Conservation (phyloP, 1,284 basidiomycete genomes). For the Ceratobasidium sp. region DNA sequence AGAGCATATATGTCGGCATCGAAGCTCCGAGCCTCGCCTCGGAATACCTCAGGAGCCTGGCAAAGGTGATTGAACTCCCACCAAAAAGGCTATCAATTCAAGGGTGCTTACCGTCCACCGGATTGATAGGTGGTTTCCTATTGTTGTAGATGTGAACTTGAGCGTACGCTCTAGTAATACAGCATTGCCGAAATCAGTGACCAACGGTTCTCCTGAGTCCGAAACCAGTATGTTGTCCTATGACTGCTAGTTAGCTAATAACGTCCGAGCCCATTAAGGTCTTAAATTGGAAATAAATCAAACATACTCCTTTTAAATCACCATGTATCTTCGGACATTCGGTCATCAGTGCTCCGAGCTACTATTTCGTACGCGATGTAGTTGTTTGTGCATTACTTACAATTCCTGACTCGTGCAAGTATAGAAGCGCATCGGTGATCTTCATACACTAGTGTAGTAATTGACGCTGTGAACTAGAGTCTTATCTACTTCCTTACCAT, state of each 20-base stretch:
- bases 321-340: not conserved
- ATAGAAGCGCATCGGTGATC: not conserved
- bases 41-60: not conserved
- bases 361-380: not conserved
- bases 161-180: not conserved
- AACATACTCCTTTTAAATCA: conserved; percentile 15
- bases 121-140: not conserved
- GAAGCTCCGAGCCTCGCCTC: not conserved
- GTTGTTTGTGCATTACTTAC: not conserved
- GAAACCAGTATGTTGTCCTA: too few species aligned
- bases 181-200: conserved; percentile 14
- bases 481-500: not conserved
- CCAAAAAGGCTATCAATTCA: not conserved
- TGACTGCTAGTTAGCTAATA: not conserved
- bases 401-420: not conserved
- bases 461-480: not conserved
- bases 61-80: not conserved
- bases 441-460: not conserved
- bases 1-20: conserved; percentile 14
- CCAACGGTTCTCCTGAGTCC: not conserved
- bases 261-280: too few species aligned
- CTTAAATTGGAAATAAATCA: too few species aligned
- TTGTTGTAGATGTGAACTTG: not conserved
- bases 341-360: too few species aligned
- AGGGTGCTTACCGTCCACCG: not conserved